Evolutionary conservation across 2,329 filamentous ascomycete genomes (phyloP).

Genomic region (Fusarium camptoceras): DNA sequence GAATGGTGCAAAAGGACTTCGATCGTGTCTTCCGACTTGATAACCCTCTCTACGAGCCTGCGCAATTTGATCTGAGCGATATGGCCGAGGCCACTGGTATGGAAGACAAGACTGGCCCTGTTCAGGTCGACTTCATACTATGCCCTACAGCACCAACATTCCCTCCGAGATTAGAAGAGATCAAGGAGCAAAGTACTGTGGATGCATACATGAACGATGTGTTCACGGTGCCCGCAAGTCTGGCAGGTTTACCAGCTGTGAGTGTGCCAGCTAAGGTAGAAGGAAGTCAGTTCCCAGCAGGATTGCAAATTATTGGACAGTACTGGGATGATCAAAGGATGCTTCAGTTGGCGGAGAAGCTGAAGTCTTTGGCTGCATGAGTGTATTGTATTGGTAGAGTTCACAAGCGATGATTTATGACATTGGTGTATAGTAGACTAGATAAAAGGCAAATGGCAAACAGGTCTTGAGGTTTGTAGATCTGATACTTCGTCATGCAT

Average conservation of each 20-base stretch:
- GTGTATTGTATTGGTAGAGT: slow-evolving; percentile 2
- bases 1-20: slow-evolving; percentile 88
- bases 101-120: slow-evolving; percentile 67
- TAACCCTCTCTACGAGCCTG: slow-evolving; percentile 73
- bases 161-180: slow-evolving; percentile 72
- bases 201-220: slow-evolving; percentile 93
- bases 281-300: slow-evolving; percentile 55
- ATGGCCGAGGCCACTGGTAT: slow-evolving; percentile 65
- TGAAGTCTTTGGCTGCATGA: slow-evolving; percentile 51
- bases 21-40: slow-evolving; percentile 77
- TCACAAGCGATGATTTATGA: slow-evolving; percentile 29
- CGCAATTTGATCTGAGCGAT: slow-evolving; percentile 70
- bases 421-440: slow-evolving; percentile 25
- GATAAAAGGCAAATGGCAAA: not conserved
- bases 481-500: not conserved
- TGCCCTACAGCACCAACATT: slow-evolving; percentile 87
- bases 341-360: slow-evolving; percentile 65
- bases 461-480: not conserved
- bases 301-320: slow-evolving; percentile 84
- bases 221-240: slow-evolving; percentile 92
- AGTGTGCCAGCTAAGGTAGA: slow-evolving; percentile 72
- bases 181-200: slow-evolving; percentile 68
- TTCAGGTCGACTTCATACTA: slow-evolving; percentile 85
- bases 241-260: slow-evolving; percentile 90
- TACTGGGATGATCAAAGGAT: slow-evolving; percentile 79